phyloP scores from a whole-genome alignment of 2,329 filamentous ascomycete genomes.

The Pseudogymnoascus destructans region DNA sequence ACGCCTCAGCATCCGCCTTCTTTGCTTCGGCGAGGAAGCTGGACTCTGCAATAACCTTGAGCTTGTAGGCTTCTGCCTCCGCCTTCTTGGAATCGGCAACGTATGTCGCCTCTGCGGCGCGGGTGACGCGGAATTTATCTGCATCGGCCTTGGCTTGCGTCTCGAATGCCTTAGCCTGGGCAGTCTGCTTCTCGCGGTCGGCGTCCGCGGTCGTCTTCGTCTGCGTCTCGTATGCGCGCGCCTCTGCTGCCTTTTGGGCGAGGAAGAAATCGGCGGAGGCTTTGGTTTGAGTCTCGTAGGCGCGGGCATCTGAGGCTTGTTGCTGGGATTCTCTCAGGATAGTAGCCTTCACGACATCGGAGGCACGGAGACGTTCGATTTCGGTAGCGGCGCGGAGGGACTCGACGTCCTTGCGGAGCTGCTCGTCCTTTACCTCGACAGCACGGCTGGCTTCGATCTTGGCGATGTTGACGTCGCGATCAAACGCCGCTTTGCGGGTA shows the following conservation, averaged over 20 bases:
- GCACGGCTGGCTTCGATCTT: conserved; percentile 60
- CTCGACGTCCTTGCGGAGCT: conserved; percentile 67
- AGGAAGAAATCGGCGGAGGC: conserved; percentile 29
- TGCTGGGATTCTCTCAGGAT: conserved; percentile 56
- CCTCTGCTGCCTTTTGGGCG: conserved; percentile 40
- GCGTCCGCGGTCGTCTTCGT: conserved; percentile 27
- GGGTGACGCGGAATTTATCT: conserved; percentile 10
- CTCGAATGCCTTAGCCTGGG: conserved; percentile 18
- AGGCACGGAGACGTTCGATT: conserved; percentile 65
- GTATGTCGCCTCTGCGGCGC: conserved; percentile 41
- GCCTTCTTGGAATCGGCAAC: not conserved
- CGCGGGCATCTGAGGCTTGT: conserved; percentile 51
- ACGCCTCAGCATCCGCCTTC: conserved; percentile 30
- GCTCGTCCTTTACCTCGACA: conserved; percentile 65
- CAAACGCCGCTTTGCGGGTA: conserved; percentile 58
- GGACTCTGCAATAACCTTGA: not conserved
- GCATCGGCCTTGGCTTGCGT: conserved; percentile 35
- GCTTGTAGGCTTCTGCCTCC: conserved; percentile 26
- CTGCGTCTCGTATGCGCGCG: conserved; percentile 33
- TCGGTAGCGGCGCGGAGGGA: conserved; percentile 66
- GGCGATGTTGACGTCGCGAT: conserved; percentile 61
- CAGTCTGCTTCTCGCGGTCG: conserved; percentile 20
- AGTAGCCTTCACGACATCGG: conserved; percentile 64
- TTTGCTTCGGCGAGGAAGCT: not conserved
- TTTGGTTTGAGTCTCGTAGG: conserved; percentile 49